These are phyloP conservation scores for Mycena filopes DNA, from an alignment of 768 basidiomycete species.

Conservation along the genomic window DNA sequence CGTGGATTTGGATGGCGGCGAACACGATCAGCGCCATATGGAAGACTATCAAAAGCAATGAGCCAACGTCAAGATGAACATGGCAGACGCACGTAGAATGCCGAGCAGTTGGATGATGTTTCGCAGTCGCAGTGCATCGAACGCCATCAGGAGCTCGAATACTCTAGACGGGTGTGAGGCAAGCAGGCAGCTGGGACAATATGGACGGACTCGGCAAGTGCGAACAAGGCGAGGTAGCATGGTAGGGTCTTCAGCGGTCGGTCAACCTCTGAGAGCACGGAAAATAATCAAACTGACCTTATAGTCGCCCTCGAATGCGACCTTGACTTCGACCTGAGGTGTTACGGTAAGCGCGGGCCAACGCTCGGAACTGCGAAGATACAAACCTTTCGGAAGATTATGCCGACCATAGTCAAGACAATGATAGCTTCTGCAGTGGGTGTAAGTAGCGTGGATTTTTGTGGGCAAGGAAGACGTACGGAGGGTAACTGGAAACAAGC, in stretches of 20 bases:
- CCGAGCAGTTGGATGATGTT: constrained; percentile 85
- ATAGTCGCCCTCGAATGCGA: constrained; percentile 58
- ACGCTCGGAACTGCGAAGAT: neutral
- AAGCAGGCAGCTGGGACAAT: neutral
- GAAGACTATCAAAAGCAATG: constrained; percentile 62
- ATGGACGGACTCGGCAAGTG: constrained; percentile 76
- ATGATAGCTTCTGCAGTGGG: constrained; percentile 71
- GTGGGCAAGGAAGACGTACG: constrained; percentile 60
- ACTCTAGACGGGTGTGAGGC: constrained; percentile 55
- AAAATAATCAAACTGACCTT: constrained; percentile 53
- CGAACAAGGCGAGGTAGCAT: constrained; percentile 87
- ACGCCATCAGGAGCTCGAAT: constrained; percentile 83
- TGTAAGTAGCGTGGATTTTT: constrained; percentile 1
- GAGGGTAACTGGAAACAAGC: constrained; percentile 54
- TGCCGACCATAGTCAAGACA: constrained; percentile 79
- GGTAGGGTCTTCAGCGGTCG: constrained; percentile 69
- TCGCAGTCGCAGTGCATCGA: constrained; percentile 82
- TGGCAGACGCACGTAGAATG: constrained; percentile 63
- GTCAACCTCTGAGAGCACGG: constrained; percentile 13
- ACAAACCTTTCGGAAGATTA: constrained; percentile 73
- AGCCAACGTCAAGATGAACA: neutral
- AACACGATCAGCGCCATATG: constrained; percentile 80
- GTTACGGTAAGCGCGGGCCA: neutral
- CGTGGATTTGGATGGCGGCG: constrained; percentile 79
- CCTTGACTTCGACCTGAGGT: constrained; percentile 61